Evolutionary conservation across 1,284 basidiomycete species (phyloP).

Genomic region (Wallemia ichthyophaga): DNA sequence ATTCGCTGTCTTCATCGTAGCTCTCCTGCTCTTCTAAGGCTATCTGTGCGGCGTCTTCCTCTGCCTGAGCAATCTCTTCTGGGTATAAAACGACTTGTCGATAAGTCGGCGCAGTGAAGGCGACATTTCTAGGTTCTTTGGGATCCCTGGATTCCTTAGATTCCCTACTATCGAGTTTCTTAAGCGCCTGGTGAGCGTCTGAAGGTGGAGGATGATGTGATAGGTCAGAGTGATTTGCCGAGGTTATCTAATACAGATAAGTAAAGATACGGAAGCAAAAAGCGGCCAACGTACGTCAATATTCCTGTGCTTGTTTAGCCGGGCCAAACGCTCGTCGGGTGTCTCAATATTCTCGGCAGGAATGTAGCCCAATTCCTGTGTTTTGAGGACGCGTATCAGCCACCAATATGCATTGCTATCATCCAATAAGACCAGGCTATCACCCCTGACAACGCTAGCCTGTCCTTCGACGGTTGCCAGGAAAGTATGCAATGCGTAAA

Average conservation of each 20-base stretch:
- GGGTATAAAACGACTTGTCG: background rate
- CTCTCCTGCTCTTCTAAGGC: constrained; percentile 1
- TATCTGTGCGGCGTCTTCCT: background rate
- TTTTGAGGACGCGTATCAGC: constrained; percentile 84
- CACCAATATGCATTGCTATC: constrained; percentile 96
- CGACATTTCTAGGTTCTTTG: constrained; percentile 2
- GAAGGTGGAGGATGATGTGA: background rate
- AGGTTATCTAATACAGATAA: constrained; percentile 10
- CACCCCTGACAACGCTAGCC: constrained; percentile 83
- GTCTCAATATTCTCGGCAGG: constrained; percentile 99
- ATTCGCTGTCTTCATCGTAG: background rate
- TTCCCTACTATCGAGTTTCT: no score
- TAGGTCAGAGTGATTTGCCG: constrained; percentile 12
- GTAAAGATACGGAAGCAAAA: background rate
- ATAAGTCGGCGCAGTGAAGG: constrained; percentile 1
- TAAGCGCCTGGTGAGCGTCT: constrained; percentile 4
- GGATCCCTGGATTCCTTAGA: no score
- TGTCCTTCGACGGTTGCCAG: constrained; percentile 86
- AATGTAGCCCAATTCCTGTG: constrained; percentile 96
- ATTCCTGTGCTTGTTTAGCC: constrained; percentile 90
- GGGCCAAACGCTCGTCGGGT: constrained; percentile 75
- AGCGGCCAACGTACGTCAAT: constrained; percentile 48
- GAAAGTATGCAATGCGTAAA: constrained; percentile 33
- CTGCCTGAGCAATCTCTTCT: background rate
- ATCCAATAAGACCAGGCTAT: constrained; percentile 73